A percentile compares a stretch with the other conserved stretches of the same genome.
These are phyloP conservation scores for Acanthamoeba sp. DNA, from an alignment of 208 protist genomes.

Conservation along the genomic window DNA sequence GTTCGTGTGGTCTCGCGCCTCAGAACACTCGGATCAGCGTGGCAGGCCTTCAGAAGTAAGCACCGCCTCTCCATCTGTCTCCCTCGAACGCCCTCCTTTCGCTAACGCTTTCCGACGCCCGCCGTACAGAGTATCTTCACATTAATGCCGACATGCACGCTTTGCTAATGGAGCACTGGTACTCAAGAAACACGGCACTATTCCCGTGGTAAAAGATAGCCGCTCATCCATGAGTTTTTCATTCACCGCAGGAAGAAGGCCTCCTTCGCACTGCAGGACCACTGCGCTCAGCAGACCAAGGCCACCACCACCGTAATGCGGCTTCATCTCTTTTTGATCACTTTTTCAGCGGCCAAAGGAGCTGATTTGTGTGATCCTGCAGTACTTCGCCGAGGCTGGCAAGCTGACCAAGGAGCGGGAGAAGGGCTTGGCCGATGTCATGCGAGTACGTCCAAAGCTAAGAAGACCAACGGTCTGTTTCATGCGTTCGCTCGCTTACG, in stretches of 20 bases:
- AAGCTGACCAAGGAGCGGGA: constrained; percentile 4
- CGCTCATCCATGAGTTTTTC: not conserved
- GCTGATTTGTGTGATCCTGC: not conserved
- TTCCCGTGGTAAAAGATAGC: too few species aligned
- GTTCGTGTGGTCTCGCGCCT: not conserved
- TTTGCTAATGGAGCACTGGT: constrained; percentile 31
- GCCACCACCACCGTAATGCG: not conserved
- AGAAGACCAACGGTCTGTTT: too few species aligned
- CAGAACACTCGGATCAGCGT: not conserved
- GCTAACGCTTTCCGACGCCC: too few species aligned
- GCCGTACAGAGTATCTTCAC: constrained; percentile 50
- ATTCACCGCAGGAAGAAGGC: not conserved
- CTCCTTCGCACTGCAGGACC: not conserved
- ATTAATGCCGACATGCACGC: constrained; percentile 46
- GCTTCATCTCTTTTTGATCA: not conserved
- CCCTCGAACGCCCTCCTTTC: too few species aligned
- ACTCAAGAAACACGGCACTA: not conserved
- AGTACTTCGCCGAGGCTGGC: constrained; percentile 16
- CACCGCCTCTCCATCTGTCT: not conserved
- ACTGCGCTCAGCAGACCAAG: not conserved
- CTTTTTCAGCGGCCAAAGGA: not conserved
- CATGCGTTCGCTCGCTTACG: not conserved
- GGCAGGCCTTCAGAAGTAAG: not conserved
- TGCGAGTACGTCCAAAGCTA: constrained; percentile 3
- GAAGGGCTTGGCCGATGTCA: constrained; percentile 26